A percentile compares a stretch with the other conserved stretches of the same genome.
Evolutionary conservation across 1,284 basidiomycete species (phyloP).

Genomic region (Trichosporon sp.): DNA sequence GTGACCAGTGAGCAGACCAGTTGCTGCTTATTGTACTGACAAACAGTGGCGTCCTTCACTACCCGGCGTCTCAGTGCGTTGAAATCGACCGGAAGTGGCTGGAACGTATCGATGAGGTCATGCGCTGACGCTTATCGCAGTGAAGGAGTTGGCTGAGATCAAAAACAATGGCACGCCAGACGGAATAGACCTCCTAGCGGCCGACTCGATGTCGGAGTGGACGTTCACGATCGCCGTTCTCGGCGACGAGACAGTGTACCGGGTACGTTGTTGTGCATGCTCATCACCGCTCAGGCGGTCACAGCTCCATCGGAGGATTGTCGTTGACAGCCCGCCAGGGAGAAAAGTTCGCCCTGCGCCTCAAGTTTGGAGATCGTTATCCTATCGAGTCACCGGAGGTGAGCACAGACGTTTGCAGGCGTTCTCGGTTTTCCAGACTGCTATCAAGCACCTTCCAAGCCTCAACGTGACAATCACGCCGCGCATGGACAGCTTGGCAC

Average conservation of each 20-base stretch:
- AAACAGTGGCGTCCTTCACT: slow-evolving; percentile 13
- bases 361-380: slow-evolving; percentile 42
- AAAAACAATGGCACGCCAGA: slow-evolving; percentile 38
- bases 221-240: slow-evolving; percentile 37
- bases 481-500: neutral
- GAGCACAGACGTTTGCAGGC: slow-evolving; percentile 1
- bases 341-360: slow-evolving; percentile 38
- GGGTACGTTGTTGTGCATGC: slow-evolving; percentile 16
- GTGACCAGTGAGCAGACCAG: neutral
- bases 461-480: neutral
- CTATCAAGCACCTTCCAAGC: neutral
- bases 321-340: slow-evolving; percentile 25
- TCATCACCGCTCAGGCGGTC: neutral
- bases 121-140: slow-evolving; percentile 18
- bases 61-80: slow-evolving; percentile 17
- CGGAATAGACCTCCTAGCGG: slow-evolving; percentile 35
- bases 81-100: neutral
- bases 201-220: slow-evolving; percentile 39
- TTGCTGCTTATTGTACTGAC: neutral
- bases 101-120: neutral
- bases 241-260: slow-evolving; percentile 44
- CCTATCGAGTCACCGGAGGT: slow-evolving; percentile 47
- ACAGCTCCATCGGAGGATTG: neutral
- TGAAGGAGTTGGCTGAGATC: slow-evolving; percentile 46
- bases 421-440: neutral